Evolutionary conservation across 495 filamentous ascomycete species (phyloP).

Genomic region (Penicillium manginii): DNA sequence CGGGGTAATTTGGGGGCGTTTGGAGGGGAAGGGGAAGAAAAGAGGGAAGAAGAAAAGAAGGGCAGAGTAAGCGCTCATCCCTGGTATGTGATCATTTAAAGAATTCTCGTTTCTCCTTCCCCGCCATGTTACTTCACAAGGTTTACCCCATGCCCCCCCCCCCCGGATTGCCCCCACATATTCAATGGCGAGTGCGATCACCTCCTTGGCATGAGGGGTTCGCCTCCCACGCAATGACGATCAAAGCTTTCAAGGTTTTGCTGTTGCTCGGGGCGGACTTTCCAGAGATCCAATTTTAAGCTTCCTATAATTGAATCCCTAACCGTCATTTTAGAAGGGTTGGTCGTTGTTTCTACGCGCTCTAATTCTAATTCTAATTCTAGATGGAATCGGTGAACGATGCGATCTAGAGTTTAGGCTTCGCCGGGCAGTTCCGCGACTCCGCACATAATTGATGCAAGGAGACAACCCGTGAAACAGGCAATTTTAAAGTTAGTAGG

Average conservation of each 20-base stretch:
- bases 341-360: too few relatives aligned
- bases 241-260: neutral
- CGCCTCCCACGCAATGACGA: neutral
- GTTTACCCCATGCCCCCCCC: neutral
- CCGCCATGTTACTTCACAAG: too few relatives aligned
- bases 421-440: neutral
- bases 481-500: too few relatives aligned
- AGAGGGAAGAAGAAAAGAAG: neutral
- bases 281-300: neutral
- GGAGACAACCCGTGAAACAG: neutral
- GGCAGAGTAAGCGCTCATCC: neutral
- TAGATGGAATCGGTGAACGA: too few relatives aligned
- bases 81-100: neutral
- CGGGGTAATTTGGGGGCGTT: neutral
- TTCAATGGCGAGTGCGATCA: constrained; percentile 1
- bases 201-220: constrained; percentile 19
- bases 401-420: too few relatives aligned
- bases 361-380: too few relatives aligned
- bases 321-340: too few relatives aligned
- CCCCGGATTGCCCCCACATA: neutral
- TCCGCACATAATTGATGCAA: neutral
- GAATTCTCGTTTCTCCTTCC: neutral
- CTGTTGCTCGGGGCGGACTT: constrained; percentile 1
- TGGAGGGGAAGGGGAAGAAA: neutral
- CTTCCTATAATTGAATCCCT: too few relatives aligned